Conservation (phyloP, 163 green algal genomes). For the Scenedesmus sp. region DNA sequence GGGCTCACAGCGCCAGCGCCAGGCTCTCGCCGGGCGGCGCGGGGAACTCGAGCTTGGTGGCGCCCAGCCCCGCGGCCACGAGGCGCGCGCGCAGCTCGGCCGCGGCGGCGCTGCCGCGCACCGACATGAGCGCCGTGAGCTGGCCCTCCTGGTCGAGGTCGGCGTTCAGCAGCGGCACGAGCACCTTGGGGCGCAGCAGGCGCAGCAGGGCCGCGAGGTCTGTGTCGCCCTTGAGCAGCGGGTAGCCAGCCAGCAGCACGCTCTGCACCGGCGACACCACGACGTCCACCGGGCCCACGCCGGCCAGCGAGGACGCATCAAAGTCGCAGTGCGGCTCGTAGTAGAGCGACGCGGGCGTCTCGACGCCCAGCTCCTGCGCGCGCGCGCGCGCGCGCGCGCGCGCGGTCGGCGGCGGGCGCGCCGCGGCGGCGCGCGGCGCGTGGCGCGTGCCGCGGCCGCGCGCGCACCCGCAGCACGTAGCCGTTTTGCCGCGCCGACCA, state of each 20-base stretch:
- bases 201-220: slow-evolving; percentile 36
- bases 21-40: slow-evolving; percentile 40
- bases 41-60: slow-evolving; percentile 23
- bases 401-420: too few species aligned
- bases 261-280: slow-evolving; percentile 75
- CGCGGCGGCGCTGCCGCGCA: slow-evolving; percentile 3
- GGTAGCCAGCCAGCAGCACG: slow-evolving; percentile 58
- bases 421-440: too few species aligned
- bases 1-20: slow-evolving; percentile 28
- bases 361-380: slow-evolving; percentile 21
- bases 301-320: slow-evolving; percentile 38
- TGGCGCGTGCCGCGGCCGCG: too few species aligned
- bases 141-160: slow-evolving; percentile 33
- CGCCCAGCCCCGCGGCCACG: slow-evolving; percentile 10
- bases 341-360: slow-evolving; percentile 66
- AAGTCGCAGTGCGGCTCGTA: slow-evolving; percentile 87
- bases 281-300: slow-evolving; percentile 67
- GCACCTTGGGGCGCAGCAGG: slow-evolving; percentile 43
- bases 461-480: slow-evolving; percentile 58
- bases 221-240: slow-evolving; percentile 39
- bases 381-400: too few species aligned
- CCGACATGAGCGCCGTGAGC: slow-evolving; percentile 28
- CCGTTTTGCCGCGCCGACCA: slow-evolving; percentile 86
- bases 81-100: slow-evolving; percentile 8
- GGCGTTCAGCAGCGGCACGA: slow-evolving; percentile 47